Conservation (phyloP, 176 grass and related monocot genomes). For the Eremochloa ophiuroides region DNA sequence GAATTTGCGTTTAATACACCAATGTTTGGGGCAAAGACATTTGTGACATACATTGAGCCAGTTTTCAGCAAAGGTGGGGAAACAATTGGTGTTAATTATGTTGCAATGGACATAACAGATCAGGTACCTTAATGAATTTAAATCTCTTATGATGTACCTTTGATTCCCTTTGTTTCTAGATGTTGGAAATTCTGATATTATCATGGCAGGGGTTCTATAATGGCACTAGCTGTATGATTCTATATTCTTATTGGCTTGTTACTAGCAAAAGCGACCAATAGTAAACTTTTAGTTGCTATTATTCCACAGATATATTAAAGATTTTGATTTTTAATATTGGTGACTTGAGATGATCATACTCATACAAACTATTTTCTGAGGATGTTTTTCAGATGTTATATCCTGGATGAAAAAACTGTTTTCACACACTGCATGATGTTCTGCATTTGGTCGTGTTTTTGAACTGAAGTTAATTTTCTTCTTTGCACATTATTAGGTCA, state of each 20-base stretch:
- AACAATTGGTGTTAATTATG: conserved; percentile 87
- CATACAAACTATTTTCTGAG: neutral
- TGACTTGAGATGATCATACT: neutral
- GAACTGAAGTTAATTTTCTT: conserved; percentile 27
- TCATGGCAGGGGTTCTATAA: neutral
- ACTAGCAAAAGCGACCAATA: neutral
- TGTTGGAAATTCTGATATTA: neutral
- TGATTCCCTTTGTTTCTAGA: conserved; percentile 8
- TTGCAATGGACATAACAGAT: conserved; percentile 87
- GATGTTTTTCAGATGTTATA: neutral
- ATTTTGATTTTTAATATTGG: conserved; percentile 21
- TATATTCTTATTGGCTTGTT: neutral
- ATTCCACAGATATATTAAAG: neutral
- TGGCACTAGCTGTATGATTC: neutral
- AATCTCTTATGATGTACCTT: conserved; percentile 6
- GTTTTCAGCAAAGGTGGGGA: conserved; percentile 72
- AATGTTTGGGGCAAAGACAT: conserved; percentile 89
- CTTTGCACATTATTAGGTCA: conserved; percentile 44
- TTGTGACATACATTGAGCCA: conserved; percentile 90
- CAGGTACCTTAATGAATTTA: conserved; percentile 54
- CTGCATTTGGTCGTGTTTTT: conserved; percentile 12
- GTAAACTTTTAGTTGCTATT: conserved; percentile 8
- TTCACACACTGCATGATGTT: neutral
- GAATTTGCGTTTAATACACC: conserved; percentile 79
- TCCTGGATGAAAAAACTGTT: neutral